Evolutionary conservation across 345 rosid species (phyloP).

Genomic region (Bruguiera parviflora): DNA sequence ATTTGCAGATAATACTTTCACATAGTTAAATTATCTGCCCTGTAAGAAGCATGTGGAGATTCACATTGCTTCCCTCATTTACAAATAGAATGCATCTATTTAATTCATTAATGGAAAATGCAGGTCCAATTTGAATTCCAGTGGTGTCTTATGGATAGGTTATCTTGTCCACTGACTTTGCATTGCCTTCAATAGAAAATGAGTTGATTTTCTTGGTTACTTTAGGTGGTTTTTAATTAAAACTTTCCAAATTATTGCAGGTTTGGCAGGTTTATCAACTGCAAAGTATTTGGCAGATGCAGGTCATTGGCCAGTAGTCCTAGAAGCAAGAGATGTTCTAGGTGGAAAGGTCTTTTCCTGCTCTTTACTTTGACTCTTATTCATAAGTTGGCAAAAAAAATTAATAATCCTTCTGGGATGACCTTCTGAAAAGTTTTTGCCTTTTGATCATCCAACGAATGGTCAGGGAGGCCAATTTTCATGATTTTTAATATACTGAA

Average conservation of each 20-base stretch:
- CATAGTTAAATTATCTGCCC: not conserved
- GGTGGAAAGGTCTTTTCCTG: slow-evolving; percentile 81
- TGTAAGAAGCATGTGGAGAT: not conserved
- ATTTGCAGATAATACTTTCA: not conserved
- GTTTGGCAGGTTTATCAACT: slow-evolving; percentile 93
- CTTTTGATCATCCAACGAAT: no score
- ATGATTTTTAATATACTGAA: no score
- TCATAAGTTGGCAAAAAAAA: not conserved
- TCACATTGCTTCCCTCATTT: no score
- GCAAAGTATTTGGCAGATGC: slow-evolving; percentile 95
- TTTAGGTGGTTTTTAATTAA: not conserved
- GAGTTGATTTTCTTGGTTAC: no score
- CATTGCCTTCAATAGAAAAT: not conserved
- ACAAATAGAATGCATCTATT: no score
- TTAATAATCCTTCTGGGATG: not conserved
- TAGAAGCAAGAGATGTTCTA: slow-evolving; percentile 89
- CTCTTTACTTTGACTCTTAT: slow-evolving; percentile 3
- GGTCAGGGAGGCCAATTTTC: no score
- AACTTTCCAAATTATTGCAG: slow-evolving; percentile 34
- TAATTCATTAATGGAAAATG: not conserved
- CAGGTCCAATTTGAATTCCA: not conserved
- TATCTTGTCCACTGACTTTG: not conserved
- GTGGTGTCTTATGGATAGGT: not conserved
- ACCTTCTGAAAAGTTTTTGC: not conserved
- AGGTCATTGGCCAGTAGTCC: slow-evolving; percentile 76